Evolutionary conservation across 139 green algal genomes (phyloP).

Genomic region (Trebouxia sp.): DNA sequence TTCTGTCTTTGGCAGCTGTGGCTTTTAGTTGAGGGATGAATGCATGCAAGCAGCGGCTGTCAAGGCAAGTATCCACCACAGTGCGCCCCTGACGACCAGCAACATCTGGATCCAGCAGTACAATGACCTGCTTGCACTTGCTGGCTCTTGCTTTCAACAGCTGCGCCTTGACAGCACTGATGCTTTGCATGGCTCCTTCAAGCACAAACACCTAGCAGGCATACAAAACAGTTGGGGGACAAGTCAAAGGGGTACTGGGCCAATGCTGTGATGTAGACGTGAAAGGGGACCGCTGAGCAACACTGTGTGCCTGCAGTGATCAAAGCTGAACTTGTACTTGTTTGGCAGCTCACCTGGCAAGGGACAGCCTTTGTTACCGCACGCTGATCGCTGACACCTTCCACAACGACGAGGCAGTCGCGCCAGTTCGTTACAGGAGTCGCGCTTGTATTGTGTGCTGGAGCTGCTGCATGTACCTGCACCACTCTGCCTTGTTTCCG

Average conservation of each 20-base stretch:
- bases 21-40: not conserved
- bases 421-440: not conserved
- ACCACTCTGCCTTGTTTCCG: too few species aligned
- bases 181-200: not conserved
- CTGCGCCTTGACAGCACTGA: not conserved
- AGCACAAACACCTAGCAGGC: not conserved
- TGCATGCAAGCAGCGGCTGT: not conserved
- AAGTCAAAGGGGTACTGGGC: too few species aligned
- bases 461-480: too few species aligned
- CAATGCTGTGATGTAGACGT: too few species aligned
- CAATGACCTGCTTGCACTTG: not conserved
- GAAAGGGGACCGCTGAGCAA: too few species aligned
- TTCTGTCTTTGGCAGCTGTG: not conserved
- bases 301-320: too few species aligned
- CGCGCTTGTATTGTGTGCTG: too few species aligned
- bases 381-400: not conserved
- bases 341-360: not conserved
- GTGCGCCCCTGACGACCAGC: not conserved
- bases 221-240: too few species aligned
- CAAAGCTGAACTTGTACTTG: too few species aligned
- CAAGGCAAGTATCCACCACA: not conserved
- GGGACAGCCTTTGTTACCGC: conserved; percentile 1
- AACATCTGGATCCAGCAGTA: not conserved
- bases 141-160: not conserved
- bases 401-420: not conserved